Conservation (phyloP, 78 protist species). For the Dictyostelium purpureum region DNA sequence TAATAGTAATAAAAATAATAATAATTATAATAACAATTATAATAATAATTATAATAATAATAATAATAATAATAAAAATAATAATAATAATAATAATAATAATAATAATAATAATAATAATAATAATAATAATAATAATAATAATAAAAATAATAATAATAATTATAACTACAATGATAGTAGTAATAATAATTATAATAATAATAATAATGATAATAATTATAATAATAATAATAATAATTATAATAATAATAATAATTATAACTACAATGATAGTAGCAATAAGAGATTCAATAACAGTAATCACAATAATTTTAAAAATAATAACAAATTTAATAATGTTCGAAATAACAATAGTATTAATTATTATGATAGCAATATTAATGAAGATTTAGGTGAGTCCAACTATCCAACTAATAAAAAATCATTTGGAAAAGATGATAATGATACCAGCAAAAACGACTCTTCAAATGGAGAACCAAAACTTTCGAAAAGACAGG, state of each 20-base stretch:
- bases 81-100: no score
- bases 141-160: background rate
- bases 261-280: background rate
- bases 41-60: no score
- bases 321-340: background rate
- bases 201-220: background rate
- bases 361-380: background rate
- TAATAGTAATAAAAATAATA: no score
- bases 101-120: no score
- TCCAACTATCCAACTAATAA: no score
- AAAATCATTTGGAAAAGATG: no score
- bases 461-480: background rate
- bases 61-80: no score
- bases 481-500: background rate
- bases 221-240: background rate
- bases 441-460: no score
- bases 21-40: no score
- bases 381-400: no score
- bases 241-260: background rate
- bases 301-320: slow-evolving; percentile 3
- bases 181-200: background rate
- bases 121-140: no score
- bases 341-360: background rate
- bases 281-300: background rate
- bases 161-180: background rate